Conservation (phyloP, 2,329 filamentous ascomycete species). For the Epicoccum nigrum region DNA sequence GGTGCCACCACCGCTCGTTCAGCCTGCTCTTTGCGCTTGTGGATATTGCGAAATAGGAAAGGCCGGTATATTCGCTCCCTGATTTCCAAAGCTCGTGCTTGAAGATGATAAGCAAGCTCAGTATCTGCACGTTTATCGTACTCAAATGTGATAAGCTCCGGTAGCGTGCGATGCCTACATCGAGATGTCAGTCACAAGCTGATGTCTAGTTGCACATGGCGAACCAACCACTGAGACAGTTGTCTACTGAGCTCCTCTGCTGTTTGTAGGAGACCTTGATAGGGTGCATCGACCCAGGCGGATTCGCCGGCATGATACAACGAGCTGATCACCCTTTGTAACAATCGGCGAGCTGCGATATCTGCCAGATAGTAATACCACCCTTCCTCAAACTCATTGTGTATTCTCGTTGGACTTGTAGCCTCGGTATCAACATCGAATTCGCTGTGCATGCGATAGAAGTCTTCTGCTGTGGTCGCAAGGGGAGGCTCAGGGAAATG, state of each 20-base stretch:
- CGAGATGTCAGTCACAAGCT: neutral
- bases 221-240: slow-evolving; percentile 4
- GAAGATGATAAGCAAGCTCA: slow-evolving; percentile 26
- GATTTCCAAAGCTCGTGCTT: slow-evolving; percentile 14
- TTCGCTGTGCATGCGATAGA: slow-evolving; percentile 7
- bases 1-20: slow-evolving; percentile 17
- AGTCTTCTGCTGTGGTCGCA: slow-evolving; percentile 2
- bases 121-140: slow-evolving; percentile 1
- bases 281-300: neutral
- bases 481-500: slow-evolving; percentile 37
- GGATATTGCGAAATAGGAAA: slow-evolving; percentile 40
- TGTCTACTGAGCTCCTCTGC: slow-evolving; percentile 11
- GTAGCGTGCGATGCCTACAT: slow-evolving; percentile 1
- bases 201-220: neutral
- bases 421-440: neutral
- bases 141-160: slow-evolving; percentile 27
- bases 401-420: neutral
- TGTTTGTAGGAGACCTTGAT: neutral
- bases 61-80: slow-evolving; percentile 40
- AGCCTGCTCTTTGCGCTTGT: slow-evolving; percentile 19
- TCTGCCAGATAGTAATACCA: slow-evolving; percentile 14
- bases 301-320: neutral
- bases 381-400: slow-evolving; percentile 15
- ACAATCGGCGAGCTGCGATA: slow-evolving; percentile 8
- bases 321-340: slow-evolving; percentile 9